Conservation (phyloP, 768 basidiomycete species). For the Pleurotus tuoliensis region DNA sequence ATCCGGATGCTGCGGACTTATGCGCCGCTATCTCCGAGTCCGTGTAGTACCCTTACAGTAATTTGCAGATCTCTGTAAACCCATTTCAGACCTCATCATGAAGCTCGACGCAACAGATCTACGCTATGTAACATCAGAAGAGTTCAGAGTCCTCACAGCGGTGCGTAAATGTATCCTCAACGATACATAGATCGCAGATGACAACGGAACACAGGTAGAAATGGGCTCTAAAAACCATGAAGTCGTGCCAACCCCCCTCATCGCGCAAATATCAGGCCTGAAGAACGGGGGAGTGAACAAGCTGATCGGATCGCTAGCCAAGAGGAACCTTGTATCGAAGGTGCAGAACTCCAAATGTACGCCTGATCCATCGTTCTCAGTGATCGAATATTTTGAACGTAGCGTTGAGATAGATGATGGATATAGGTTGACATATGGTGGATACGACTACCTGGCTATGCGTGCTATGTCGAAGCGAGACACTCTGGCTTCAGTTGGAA, state of each 20-base stretch:
- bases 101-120: constrained; percentile 94
- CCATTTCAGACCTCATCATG: constrained; percentile 42
- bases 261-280: constrained; percentile 90
- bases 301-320: constrained; percentile 83
- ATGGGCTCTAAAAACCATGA: constrained; percentile 99
- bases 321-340: constrained; percentile 84
- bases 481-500: constrained; percentile 87
- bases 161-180: constrained; percentile 35
- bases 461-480: constrained; percentile 89
- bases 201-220: constrained; percentile 64
- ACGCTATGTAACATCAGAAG: constrained; percentile 86
- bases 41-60: background rate
- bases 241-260: constrained; percentile 84
- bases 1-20: too few species aligned
- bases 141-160: constrained; percentile 95
- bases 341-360: constrained; percentile 92
- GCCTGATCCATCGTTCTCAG: constrained; percentile 7
- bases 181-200: background rate
- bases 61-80: background rate
- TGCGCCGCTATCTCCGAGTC: too few species aligned
- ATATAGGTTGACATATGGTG: constrained; percentile 94
- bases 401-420: constrained; percentile 77
- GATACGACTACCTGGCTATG: constrained; percentile 96
- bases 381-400: constrained; percentile 8
- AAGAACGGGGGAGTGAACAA: constrained; percentile 94